Evolutionary conservation across 2,329 filamentous ascomycete species (phyloP).

Genomic region (Botrytis porri): DNA sequence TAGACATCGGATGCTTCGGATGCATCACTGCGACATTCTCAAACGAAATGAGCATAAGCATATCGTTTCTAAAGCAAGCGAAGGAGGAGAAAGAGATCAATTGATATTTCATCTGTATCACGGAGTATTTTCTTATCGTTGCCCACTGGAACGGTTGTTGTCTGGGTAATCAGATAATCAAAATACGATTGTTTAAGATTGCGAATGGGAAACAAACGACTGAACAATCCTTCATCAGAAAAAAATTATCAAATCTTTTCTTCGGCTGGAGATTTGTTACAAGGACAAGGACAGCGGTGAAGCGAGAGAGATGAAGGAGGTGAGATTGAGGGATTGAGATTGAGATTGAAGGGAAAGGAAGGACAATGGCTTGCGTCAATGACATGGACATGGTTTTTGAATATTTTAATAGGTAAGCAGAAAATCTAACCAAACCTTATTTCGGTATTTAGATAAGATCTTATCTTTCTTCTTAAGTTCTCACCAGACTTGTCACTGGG

Average conservation of each 20-base stretch:
- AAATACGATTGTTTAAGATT: conserved; percentile 2
- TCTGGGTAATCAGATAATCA: background rate
- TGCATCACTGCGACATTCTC: background rate
- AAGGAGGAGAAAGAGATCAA: background rate
- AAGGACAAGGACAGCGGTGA: conserved; percentile 7
- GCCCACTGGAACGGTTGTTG: background rate
- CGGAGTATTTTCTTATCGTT: background rate
- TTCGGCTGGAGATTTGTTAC: background rate
- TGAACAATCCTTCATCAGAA: background rate
- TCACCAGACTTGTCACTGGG: background rate
- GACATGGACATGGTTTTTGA: conserved; percentile 1
- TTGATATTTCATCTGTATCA: background rate
- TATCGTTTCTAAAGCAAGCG: background rate
- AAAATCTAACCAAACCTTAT: background rate
- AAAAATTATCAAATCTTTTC: conserved; percentile 6
- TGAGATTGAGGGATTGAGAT: background rate
- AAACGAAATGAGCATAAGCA: conserved; percentile 5
- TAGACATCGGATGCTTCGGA: conserved; percentile 1
- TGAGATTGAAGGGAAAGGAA: too few species aligned
- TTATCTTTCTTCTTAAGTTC: background rate
- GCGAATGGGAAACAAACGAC: background rate
- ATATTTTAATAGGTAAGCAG: background rate
- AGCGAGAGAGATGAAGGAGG: conserved; percentile 8
- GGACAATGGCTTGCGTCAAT: background rate
- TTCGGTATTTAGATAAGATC: background rate